Evolutionary conservation across 345 rosid genomes (phyloP), one percentile per base, ranked within the genome.

Genomic region (Geranium brycei): DNA sequence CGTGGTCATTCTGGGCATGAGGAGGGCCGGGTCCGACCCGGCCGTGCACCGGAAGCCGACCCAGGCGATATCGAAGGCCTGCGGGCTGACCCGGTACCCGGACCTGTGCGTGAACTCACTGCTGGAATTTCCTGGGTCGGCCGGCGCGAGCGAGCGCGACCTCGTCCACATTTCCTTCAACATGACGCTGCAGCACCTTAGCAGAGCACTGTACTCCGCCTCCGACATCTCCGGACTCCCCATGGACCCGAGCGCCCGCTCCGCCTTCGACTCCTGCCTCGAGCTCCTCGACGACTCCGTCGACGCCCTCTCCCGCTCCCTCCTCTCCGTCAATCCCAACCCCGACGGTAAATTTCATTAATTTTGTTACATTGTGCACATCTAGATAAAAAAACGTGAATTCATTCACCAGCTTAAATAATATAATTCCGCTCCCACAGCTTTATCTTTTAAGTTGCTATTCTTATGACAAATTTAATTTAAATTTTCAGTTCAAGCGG

Each of bases 111-210:
- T 82, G 59, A 77, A 79, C 74, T 82, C 96, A 8, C 81, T 93
- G 0, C 71, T 83, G n/a, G 73, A 77, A 11, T 84, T 87, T 63
- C 96, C 97, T 0, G 99, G 88, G 51, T 72, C 89, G 4, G 15
- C 62, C 62, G 64, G 73, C 16, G 97, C 97, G 2, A 68, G 59
- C 62, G 78, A 88, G 65, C 72, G 73, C 61, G 95, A 91, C 73
- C 80, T 93, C 41, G 82, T 93, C 66, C 97, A 93, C 91, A 84
- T 93, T 75, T 85, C 99, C 38, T 81, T 93, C 72, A 93, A 93
- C 71, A 82, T 88, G 87, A 90, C 99, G 57, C 85, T 90, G 11
- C 95, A 87, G 71, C 96, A 86, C 71, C 79, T 93, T 71, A 78
- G 61, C 71, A 82, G 72, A 63, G 99, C 99, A 0, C 87, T 93